Evolutionary conservation across 1,284 basidiomycete genomes (phyloP), one percentile per base, ranked within the genome.

Genomic region (Sporisorium sorghi): DNA sequence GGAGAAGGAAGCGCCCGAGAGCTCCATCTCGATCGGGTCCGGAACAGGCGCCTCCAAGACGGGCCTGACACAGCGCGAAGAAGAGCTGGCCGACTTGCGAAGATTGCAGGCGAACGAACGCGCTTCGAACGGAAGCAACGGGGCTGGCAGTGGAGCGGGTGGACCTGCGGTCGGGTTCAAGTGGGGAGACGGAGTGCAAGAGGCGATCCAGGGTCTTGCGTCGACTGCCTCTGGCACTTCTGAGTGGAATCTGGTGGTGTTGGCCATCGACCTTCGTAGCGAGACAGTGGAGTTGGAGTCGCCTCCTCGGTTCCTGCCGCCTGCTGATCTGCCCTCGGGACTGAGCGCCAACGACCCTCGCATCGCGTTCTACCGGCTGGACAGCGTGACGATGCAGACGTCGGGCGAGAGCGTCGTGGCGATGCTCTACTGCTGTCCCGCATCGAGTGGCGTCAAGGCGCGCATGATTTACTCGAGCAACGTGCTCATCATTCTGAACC

Each of bases 391-490:
- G 33, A 39, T 58, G 47, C 59, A n/a, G 19, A 49, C 60, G 9
- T 68, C 64, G 42, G 55, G 54, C 46, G 62, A 71, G 58, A 74
- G 64, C 49, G 70, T 73, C 5, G 68, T 80, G 12, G 76, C 74
- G 9, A 71, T 77, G 67, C 76, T 80, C 48, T 80, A 80, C 60
- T 73, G 68, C 66, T 80, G 79, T 43, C 79, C 79, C 3, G 55
- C 64, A 0, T 59, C 58, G 12, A 79, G 73, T 46, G 67, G 74
- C 17, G 69, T 80, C 49, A 74, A 76, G 46, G 57, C 70, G 30
- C 52, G 75, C 28, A 80, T 80, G 79, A 59, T 80, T 42, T 80
- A 80, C 51, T 73, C 72, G 47, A 61, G 58, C 61, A 79, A 79
- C 48, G 64, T 80, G 35, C 52, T 78, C 4, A 64, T 61, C 46